A percentile compares a stretch with the other conserved stretches of the same genome.
Conservation (phyloP, 2,329 filamentous ascomycete species). For the Elsinoe ampelina region DNA sequence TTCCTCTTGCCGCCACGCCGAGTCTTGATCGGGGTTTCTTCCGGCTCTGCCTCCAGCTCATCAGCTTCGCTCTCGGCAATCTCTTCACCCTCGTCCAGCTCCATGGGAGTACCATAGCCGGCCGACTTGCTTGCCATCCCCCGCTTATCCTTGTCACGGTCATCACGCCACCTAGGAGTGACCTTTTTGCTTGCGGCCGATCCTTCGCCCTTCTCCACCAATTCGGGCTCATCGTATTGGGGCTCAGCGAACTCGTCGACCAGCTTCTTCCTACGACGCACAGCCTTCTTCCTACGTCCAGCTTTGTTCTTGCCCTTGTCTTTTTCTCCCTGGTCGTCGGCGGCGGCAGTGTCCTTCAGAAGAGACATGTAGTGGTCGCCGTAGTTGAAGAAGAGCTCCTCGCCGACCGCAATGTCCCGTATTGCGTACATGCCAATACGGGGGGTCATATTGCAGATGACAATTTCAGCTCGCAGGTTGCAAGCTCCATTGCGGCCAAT, state of each 20-base stretch:
- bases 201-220: background rate
- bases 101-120: background rate
- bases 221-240: conserved; percentile 1
- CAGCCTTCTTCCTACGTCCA: background rate
- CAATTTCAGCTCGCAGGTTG: conserved; percentile 58
- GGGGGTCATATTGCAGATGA: conserved; percentile 63
- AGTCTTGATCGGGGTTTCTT: background rate
- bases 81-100: background rate
- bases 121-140: conserved; percentile 6
- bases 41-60: background rate
- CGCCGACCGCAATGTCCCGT: conserved; percentile 57
- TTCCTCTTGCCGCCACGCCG: background rate
- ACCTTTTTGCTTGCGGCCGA: background rate
- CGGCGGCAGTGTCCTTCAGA: conserved; percentile 12
- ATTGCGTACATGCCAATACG: conserved; percentile 66
- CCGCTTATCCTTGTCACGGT: background rate
- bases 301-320: background rate
- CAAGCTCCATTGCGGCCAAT: conserved; percentile 32
- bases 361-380: conserved; percentile 31
- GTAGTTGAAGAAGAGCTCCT: conserved; percentile 77
- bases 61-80: background rate
- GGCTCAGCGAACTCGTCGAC: conserved; percentile 5
- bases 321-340: conserved; percentile 2
- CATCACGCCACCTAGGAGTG: background rate
- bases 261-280: background rate